Percentiles rank a stretch among this genome's conserved stretches.
These are phyloP conservation scores for Hypoxylon sp. DNA, from an alignment of 2,329 filamentous ascomycete genomes.

Conservation along the genomic window DNA sequence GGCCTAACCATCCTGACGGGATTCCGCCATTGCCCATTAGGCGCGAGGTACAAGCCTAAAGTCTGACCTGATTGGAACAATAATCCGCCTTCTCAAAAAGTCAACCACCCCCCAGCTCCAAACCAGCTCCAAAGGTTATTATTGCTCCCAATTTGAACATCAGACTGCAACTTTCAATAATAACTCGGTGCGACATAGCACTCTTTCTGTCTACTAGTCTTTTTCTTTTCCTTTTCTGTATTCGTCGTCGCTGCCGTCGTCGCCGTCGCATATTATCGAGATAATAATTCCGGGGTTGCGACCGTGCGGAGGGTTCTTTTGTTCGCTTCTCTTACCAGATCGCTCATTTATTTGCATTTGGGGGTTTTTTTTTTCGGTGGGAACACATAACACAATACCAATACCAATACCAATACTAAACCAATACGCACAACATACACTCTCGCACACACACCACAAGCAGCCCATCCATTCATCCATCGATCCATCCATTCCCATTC, in stretches of 20 bases:
- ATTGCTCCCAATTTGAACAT: constrained; percentile 38
- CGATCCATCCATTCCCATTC: constrained; percentile 28
- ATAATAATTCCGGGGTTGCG: constrained; percentile 10
- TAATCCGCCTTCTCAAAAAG: constrained; percentile 44
- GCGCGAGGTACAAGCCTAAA: constrained; percentile 48
- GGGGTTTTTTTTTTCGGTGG: constrained; percentile 19
- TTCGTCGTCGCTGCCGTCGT: not conserved
- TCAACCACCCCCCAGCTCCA: constrained; percentile 35
- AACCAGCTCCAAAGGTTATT: constrained; percentile 30
- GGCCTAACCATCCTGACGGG: constrained; percentile 53
- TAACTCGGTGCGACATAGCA: constrained; percentile 35
- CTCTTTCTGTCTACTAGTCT: not conserved
- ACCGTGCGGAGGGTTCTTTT: constrained; percentile 27
- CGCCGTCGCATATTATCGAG: constrained; percentile 20
- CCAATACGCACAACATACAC: not conserved
- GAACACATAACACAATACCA: constrained; percentile 5
- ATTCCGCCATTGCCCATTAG: constrained; percentile 50
- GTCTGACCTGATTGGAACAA: constrained; percentile 52
- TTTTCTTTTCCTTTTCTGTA: constrained; percentile 8
- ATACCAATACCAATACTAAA: not conserved
- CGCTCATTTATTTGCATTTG: constrained; percentile 9
- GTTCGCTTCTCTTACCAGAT: not conserved
- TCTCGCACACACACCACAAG: constrained; percentile 5
- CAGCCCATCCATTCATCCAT: constrained; percentile 18
- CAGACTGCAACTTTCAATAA: constrained; percentile 38